phyloP scores from a whole-genome alignment of 495 filamentous ascomycete species.

The Talaromyces borbonicus region DNA sequence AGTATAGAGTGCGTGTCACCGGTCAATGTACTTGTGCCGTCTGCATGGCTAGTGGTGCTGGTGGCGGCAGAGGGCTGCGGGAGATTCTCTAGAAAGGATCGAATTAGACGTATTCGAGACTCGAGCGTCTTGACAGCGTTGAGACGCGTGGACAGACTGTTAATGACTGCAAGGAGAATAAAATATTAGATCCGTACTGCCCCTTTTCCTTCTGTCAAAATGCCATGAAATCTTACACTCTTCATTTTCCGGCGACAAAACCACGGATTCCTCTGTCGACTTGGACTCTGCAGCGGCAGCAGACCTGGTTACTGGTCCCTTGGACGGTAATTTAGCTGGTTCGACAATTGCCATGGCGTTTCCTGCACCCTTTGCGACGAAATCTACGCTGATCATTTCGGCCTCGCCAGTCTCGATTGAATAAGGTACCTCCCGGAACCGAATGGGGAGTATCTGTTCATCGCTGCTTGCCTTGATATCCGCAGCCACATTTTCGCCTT shows the following conservation, averaged over 20 bases:
- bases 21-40: constrained; percentile 25
- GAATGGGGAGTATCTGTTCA: constrained; percentile 43
- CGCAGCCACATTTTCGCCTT: constrained; percentile 43
- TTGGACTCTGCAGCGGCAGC: constrained; percentile 20
- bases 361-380: constrained; percentile 70
- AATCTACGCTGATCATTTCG: constrained; percentile 95
- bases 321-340: background rate
- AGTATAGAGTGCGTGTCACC: constrained; percentile 36
- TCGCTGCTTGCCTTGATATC: constrained; percentile 59
- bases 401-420: constrained; percentile 87
- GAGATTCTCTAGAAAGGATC: constrained; percentile 68
- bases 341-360: constrained; percentile 58
- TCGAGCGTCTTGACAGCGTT: constrained; percentile 92
- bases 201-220: too few species aligned
- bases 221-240: constrained; percentile 48
- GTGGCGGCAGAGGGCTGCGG: too few species aligned
- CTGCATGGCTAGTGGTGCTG: constrained; percentile 52
- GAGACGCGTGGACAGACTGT: constrained; percentile 68
- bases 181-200: constrained; percentile 12
- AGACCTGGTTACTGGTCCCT: constrained; percentile 6
- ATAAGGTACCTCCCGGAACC: constrained; percentile 77
- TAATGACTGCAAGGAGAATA: constrained; percentile 40
- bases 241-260: constrained; percentile 69
- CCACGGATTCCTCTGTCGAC: constrained; percentile 26
- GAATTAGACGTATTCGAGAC: constrained; percentile 71